phyloP scores from a whole-genome alignment of 1,139 yeast genomes.

The Debaryomyces sp. region DNA sequence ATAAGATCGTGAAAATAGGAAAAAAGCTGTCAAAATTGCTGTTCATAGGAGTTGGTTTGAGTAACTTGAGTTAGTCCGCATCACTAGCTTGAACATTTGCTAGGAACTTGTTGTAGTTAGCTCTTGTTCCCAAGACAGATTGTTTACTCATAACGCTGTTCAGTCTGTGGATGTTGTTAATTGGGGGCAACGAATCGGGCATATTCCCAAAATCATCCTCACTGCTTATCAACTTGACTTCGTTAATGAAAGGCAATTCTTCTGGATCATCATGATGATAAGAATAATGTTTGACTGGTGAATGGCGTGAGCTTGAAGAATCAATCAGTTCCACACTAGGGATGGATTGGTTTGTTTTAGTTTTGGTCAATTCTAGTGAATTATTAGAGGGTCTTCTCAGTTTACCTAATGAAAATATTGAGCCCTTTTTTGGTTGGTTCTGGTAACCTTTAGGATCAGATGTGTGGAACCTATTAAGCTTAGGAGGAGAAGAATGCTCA shows the following conservation, averaged over 20 bases:
- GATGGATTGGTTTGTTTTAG: constrained; percentile 7
- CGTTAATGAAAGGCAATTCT: constrained; percentile 45
- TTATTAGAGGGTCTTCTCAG: constrained; percentile 6
- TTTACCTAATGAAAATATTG: background rate
- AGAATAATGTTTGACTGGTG: constrained; percentile 15
- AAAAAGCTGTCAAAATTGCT: background rate
- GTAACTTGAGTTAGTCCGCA: constrained; percentile 13
- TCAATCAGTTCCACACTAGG: constrained; percentile 10
- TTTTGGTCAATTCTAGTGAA: constrained; percentile 7
- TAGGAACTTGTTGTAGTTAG: constrained; percentile 40
- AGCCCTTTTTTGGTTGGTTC: background rate
- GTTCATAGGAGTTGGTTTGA: background rate
- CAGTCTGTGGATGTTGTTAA: constrained; percentile 25
- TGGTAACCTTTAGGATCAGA: constrained; percentile 14
- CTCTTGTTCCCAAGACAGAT: constrained; percentile 45
- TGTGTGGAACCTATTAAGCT: constrained; percentile 14
- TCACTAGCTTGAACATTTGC: constrained; percentile 31
- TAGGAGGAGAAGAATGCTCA: constrained; percentile 13
- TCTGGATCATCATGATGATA: constrained; percentile 16
- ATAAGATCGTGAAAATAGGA: background rate
- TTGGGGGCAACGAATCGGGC: constrained; percentile 3
- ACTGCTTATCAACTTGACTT: constrained; percentile 27
- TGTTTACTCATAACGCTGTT: constrained; percentile 36
- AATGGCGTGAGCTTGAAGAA: constrained; percentile 11
- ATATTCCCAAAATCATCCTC: constrained; percentile 10